Percentiles rank a stretch among this genome's conserved stretches.
Evolutionary conservation across 2,329 filamentous ascomycete genomes (phyloP).

Genomic region (Trichoderma citrinoviride): DNA sequence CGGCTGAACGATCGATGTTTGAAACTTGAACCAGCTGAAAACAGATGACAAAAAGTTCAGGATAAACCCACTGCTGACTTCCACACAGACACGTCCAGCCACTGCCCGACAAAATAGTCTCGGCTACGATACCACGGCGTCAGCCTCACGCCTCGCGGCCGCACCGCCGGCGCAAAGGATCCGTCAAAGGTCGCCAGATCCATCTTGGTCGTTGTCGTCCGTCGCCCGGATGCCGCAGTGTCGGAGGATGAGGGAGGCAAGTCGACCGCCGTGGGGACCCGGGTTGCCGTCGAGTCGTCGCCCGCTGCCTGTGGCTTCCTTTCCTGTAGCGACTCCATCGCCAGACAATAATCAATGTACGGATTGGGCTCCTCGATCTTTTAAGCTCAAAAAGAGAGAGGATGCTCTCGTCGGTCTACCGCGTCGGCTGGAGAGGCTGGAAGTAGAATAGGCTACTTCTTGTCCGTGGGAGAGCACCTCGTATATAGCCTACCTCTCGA

Average conservation of each 20-base stretch:
- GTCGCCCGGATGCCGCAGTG: not conserved
- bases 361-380: not conserved
- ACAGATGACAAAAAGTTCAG: not conserved
- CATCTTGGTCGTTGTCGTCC: not conserved
- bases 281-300: not conserved
- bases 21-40: not conserved
- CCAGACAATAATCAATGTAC: too few species aligned
- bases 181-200: constrained; percentile 25
- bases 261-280: not conserved
- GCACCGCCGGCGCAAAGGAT: constrained; percentile 27
- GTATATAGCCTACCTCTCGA: too few species aligned
- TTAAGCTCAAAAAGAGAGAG: too few species aligned
- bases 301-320: not conserved
- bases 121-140: constrained; percentile 30
- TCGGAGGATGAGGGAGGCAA: too few species aligned
- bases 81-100: constrained; percentile 30
- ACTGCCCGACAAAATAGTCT: constrained; percentile 29
- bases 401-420: too few species aligned
- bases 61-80: constrained; percentile 27
- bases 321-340: constrained; percentile 1
- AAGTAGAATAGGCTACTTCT: too few species aligned
- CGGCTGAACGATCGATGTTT: not conserved
- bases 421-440: too few species aligned
- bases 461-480: too few species aligned
- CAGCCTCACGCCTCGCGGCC: constrained; percentile 10